phyloP scores from a whole-genome alignment of 176 grass and related monocot species.

The Coix lacrymajobi region DNA sequence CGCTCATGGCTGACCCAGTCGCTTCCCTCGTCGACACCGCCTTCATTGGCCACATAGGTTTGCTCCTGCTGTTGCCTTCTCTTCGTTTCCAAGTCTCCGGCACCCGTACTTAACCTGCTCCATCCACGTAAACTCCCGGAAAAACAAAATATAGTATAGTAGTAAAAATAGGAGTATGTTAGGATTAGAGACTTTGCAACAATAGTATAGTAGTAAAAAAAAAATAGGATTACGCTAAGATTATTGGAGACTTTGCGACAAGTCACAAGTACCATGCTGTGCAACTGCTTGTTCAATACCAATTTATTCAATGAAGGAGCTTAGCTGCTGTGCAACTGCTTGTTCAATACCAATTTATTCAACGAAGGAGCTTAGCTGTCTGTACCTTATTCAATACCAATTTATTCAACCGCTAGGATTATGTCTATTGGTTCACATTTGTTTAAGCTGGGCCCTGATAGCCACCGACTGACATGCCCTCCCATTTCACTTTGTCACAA shows the following conservation, averaged over 20 bases:
- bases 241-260: background rate
- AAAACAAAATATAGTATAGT: background rate
- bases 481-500: background rate
- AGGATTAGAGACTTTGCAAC: background rate
- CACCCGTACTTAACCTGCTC: background rate
- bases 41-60: slow-evolving; percentile 84
- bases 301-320: too few relatives aligned
- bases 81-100: background rate
- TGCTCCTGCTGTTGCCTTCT: background rate
- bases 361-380: background rate
- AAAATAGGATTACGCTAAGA: too few relatives aligned
- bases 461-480: background rate
- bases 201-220: background rate
- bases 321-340: background rate
- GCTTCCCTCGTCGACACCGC: slow-evolving; percentile 89
- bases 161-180: background rate
- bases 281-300: background rate
- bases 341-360: background rate
- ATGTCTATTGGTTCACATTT: too few relatives aligned
- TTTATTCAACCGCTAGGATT: too few relatives aligned
- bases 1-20: slow-evolving; percentile 69
- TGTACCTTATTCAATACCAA: too few relatives aligned
- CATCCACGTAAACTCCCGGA: background rate
- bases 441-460: too few relatives aligned
- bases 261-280: background rate